These are phyloP conservation scores for Trichothecium sympodiale DNA, from an alignment of 2,329 filamentous ascomycete genomes.

Conservation along the genomic window DNA sequence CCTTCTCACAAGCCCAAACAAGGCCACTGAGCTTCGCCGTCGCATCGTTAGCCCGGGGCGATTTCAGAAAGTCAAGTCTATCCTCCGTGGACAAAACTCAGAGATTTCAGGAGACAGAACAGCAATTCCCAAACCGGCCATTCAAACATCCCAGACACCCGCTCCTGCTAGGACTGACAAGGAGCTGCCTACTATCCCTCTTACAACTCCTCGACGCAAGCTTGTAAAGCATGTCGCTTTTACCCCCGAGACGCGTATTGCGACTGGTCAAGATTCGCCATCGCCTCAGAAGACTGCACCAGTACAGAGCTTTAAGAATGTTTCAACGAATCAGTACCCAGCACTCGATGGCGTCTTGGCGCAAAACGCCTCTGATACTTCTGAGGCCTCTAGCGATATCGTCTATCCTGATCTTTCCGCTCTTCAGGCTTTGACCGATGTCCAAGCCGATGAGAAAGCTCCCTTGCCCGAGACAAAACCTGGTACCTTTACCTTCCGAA, in stretches of 20 bases:
- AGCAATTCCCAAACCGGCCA: slow-evolving; percentile 33
- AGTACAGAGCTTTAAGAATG: slow-evolving; percentile 25
- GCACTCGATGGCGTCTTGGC: slow-evolving; percentile 16
- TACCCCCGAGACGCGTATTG: slow-evolving; percentile 50
- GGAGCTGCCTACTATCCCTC: slow-evolving; percentile 36
- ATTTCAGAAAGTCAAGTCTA: slow-evolving; percentile 47
- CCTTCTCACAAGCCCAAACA: slow-evolving; percentile 22
- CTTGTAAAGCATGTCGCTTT: slow-evolving; percentile 68
- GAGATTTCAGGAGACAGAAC: slow-evolving; percentile 28
- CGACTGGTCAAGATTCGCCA: slow-evolving; percentile 37
- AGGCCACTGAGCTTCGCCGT: slow-evolving; percentile 20
- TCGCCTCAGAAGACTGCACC: slow-evolving; percentile 42
- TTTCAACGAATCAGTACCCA: slow-evolving; percentile 14
- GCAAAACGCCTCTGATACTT: slow-evolving; percentile 7
- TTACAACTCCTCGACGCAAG: slow-evolving; percentile 59
- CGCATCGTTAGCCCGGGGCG: slow-evolving; percentile 36
- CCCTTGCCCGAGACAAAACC: slow-evolving; percentile 30
- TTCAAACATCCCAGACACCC: slow-evolving; percentile 33
- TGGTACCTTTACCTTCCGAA: slow-evolving; percentile 54
- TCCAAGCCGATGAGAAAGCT: slow-evolving; percentile 10
- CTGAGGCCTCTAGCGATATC: slow-evolving; percentile 20
- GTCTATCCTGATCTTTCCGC: slow-evolving; percentile 43
- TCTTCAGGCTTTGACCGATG: slow-evolving; percentile 20
- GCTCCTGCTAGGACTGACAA: slow-evolving; percentile 35
- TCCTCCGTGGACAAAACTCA: slow-evolving; percentile 33